Conservation (phyloP, 192 early-diverging fungal genomes). For the Podila clonocystis region DNA sequence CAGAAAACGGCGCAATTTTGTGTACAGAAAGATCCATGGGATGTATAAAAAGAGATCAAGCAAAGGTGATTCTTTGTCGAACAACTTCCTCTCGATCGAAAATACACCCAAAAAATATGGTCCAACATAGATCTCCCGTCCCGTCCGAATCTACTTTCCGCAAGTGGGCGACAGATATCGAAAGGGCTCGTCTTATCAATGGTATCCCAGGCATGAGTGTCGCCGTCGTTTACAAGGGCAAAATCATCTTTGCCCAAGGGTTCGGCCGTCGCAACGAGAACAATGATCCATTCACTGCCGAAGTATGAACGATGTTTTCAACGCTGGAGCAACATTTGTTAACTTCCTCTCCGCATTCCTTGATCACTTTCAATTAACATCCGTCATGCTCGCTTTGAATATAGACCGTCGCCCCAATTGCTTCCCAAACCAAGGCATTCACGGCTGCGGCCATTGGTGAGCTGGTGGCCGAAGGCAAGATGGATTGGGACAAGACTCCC, state of each 20-base stretch:
- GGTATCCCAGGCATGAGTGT: conserved; percentile 39
- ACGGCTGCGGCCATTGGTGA: conserved; percentile 34
- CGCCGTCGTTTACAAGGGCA: conserved; percentile 24
- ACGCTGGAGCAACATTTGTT: no score
- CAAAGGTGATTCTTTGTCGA: no score
- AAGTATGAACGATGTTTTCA: conserved; percentile 11
- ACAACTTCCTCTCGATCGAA: no score
- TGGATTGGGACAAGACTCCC: conserved; percentile 34
- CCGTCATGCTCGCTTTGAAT: neutral
- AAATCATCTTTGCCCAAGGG: no score
- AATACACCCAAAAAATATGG: no score
- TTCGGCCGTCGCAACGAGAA: conserved; percentile 25
- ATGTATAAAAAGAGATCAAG: no score
- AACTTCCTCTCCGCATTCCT: no score
- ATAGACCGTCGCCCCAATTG: conserved; percentile 24
- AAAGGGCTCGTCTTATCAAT: neutral
- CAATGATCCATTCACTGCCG: conserved; percentile 23
- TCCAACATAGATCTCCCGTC: no score
- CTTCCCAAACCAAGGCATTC: conserved; percentile 18
- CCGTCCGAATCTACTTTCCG: neutral
- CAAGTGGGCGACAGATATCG: neutral
- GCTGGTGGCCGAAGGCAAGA: conserved; percentile 30
- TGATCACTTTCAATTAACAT: no score
- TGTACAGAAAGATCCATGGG: no score
- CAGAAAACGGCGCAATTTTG: no score